Evolutionary conservation across 768 basidiomycete genomes (phyloP), one percentile per base, ranked within the genome.

Genomic region (Calocera viscosa): DNA sequence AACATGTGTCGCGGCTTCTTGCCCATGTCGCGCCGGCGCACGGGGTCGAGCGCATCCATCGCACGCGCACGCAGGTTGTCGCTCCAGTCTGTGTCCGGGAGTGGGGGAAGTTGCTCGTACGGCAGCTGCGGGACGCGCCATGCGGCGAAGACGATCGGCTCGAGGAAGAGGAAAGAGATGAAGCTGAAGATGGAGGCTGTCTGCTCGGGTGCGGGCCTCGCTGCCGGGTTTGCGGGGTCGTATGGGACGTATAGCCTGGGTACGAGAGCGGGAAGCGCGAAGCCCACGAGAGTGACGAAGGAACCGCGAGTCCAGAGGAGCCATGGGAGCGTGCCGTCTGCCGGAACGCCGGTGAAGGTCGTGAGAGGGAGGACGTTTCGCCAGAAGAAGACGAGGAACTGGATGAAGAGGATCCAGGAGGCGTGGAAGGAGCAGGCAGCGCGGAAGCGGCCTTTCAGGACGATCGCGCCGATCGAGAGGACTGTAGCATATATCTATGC

Each of bases 41-140:
- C 5, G 30, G 77, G 77, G 66, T 78, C 76, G 3, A 78, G 72
- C 22, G 69, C 67, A 43, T 67, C 64, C 63, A 77, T 71, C 63
- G 75, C 72, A 22, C 65, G 65, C 67, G 69, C 68, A 49, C 75
- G 73, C 0, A 77, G 71, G 67, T 72, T 69, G 43, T 70, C 69
- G 1, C 76, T 74, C 28, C 71, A 53, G 68, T 78, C 78, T 63
- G 73, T 73, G 65, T 78, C 77, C 17, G 76, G 74, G 47, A 78
- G 65, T 11, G 75, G 75, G 11, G 74, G 76, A 0, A 78, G 71
- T 12, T 74, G 71, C 1, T 78, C 75, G 65, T 74, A 76, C 11
- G 74, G 72, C 63, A 78, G 67, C 0, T 74, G 64, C 33, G 75
- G 71, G 1, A 65, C 65, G 38, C 72, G 71, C 74, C 75, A 77